phyloP scores from a whole-genome alignment of 148 eudicot genomes.

The Pouteria glomerata region DNA sequence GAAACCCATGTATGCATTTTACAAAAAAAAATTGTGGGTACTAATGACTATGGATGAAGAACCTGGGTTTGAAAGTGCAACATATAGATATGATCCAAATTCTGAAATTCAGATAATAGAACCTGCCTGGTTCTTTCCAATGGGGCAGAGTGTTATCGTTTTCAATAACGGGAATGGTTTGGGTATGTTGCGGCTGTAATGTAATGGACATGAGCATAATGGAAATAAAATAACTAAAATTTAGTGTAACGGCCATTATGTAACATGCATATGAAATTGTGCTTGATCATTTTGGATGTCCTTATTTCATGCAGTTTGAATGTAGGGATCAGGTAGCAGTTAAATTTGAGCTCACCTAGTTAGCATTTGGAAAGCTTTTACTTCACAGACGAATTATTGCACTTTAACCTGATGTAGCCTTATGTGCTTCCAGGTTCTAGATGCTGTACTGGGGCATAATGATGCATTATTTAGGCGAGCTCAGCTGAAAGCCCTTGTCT shows the following conservation, averaged over 20 bases:
- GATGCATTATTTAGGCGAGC: constrained; percentile 84
- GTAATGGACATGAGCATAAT: too few species aligned
- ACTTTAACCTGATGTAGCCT: neutral
- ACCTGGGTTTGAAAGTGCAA: neutral
- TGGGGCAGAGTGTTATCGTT: neutral
- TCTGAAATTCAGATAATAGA: neutral
- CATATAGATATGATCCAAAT: neutral
- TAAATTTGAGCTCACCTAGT: neutral
- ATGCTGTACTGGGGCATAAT: constrained; percentile 66
- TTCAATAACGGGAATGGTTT: too few species aligned
- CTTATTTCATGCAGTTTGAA: neutral
- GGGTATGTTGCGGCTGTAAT: too few species aligned
- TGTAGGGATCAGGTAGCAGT: neutral
- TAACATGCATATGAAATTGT: neutral
- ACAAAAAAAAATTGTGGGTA: neutral
- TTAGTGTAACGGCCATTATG: too few species aligned
- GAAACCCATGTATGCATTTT: neutral
- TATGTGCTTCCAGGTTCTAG: constrained; percentile 52
- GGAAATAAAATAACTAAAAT: too few species aligned
- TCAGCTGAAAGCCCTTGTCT: constrained; percentile 87
- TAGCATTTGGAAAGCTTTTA: neutral
- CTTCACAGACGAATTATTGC: neutral
- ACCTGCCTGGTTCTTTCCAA: neutral
- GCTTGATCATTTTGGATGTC: neutral
- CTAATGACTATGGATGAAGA: neutral